phyloP scores from a whole-genome alignment of 2,329 filamentous ascomycete species.

The Nemania abortiva region DNA sequence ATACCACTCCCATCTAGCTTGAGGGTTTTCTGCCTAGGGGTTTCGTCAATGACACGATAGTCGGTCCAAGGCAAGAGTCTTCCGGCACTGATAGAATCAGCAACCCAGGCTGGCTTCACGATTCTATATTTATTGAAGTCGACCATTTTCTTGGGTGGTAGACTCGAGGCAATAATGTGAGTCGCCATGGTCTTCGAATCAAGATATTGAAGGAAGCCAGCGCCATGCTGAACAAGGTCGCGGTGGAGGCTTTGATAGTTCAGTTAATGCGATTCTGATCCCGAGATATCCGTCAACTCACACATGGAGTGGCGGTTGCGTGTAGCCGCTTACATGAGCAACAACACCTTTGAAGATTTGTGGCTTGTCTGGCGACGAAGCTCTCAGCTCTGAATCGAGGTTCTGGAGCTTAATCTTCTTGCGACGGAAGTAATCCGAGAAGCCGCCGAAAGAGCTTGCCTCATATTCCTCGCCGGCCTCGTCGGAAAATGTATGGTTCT shows the following conservation, averaged over 20 bases:
- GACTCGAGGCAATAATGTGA: slow-evolving; percentile 90
- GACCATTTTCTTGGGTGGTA: slow-evolving; percentile 92
- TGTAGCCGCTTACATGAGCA: slow-evolving; percentile 94
- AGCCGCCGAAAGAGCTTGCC: slow-evolving; percentile 87
- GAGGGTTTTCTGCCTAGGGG: slow-evolving; percentile 82
- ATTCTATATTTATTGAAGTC: slow-evolving; percentile 91
- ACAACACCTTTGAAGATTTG: slow-evolving; percentile 92
- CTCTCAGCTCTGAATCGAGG: slow-evolving; percentile 83
- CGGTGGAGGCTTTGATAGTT: slow-evolving; percentile 71
- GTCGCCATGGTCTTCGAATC: slow-evolving; percentile 95
- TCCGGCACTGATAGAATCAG: slow-evolving; percentile 86
- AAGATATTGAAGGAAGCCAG: slow-evolving; percentile 92
- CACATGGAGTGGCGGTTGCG: slow-evolving; percentile 90
- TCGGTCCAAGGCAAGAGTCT: slow-evolving; percentile 86
- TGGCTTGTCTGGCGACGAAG: slow-evolving; percentile 75
- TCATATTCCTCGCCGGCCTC: slow-evolving; percentile 94
- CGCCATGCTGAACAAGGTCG: slow-evolving; percentile 92
- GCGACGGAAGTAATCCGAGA: slow-evolving; percentile 89
- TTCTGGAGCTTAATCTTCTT: slow-evolving; percentile 99
- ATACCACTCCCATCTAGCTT: slow-evolving; percentile 71
- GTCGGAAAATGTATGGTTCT: slow-evolving; percentile 77
- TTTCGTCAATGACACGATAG: slow-evolving; percentile 88
- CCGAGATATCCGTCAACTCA: slow-evolving; percentile 48
- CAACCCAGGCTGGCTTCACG: slow-evolving; percentile 94
- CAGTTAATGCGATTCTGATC: slow-evolving; percentile 8